phyloP scores from a whole-genome alignment of 305 asterid species.

The Lippia alba region DNA sequence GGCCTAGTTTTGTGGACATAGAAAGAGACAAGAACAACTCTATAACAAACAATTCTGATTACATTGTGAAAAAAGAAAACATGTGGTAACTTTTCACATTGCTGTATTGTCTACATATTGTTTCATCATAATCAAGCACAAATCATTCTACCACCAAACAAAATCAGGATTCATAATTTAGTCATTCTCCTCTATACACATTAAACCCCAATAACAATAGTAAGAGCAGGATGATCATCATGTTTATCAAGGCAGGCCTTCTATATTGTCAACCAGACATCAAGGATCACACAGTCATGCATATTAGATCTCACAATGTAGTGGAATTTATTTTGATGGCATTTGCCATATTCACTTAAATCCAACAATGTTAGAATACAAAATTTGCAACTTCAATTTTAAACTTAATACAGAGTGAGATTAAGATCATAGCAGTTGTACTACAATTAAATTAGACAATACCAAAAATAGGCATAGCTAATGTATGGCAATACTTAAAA shows the following conservation, averaged over 20 bases:
- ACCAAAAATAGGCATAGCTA: not conserved
- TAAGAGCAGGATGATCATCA: too few species aligned
- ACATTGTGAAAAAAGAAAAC: not conserved
- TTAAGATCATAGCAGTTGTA: not conserved
- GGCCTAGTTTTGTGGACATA: not conserved
- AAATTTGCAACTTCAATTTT: not conserved
- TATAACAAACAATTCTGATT: not conserved
- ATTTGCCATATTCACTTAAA: not conserved
- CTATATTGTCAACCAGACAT: not conserved
- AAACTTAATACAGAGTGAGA: not conserved
- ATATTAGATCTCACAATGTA: not conserved
- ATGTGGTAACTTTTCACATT: not conserved
- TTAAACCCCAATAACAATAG: too few species aligned
- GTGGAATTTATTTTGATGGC: not conserved
- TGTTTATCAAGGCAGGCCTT: not conserved
- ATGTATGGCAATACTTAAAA: not conserved
- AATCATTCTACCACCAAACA: not conserved
- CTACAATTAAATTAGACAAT: not conserved
- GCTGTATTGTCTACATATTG: not conserved
- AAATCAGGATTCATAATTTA: too few species aligned
- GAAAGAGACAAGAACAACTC: not conserved
- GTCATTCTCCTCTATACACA: too few species aligned
- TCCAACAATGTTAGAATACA: not conserved
- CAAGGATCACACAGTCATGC: not conserved
- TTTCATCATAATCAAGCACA: slow-evolving; percentile 5